Conservation (phyloP, 345 rosid genomes). For the Eucalyptus leucophloia region DNA sequence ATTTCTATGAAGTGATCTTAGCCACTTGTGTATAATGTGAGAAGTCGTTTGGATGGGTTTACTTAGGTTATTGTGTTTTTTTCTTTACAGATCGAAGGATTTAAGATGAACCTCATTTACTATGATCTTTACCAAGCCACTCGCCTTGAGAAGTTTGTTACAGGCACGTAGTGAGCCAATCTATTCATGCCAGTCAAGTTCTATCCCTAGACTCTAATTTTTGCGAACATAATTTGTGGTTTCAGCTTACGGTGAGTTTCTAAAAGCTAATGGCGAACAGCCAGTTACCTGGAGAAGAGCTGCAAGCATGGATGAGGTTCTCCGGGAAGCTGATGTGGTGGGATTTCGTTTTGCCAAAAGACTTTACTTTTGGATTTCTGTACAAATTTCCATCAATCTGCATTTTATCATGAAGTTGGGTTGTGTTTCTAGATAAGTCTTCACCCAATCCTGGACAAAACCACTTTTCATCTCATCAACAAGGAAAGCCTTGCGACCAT, state of each 20-base stretch:
- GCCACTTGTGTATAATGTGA: background rate
- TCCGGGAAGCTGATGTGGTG: conserved; percentile 83
- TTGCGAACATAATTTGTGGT: background rate
- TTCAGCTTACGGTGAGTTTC: conserved; percentile 75
- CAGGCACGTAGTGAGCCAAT: conserved; percentile 25
- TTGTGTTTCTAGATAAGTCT: conserved; percentile 71
- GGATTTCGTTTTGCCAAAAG: background rate
- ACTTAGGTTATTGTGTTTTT: background rate
- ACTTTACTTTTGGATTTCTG: background rate
- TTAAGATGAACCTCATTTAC: conserved; percentile 96
- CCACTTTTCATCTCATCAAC: conserved; percentile 91
- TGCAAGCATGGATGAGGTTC: conserved; percentile 80
- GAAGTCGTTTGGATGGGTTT: background rate
- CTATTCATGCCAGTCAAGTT: background rate
- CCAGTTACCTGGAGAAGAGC: conserved; percentile 96
- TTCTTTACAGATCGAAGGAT: conserved; percentile 67
- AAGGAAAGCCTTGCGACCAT: conserved; percentile 81
- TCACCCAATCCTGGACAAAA: conserved; percentile 87
- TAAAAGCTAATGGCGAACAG: conserved; percentile 72
- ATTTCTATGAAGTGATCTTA: background rate
- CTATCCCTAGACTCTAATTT: background rate
- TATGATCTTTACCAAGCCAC: conserved; percentile 91
- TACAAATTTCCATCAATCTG: background rate
- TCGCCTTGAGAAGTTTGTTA: conserved; percentile 87
- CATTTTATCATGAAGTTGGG: background rate